Conservation (phyloP, 768 basidiomycete genomes). For the Leccinum sublutescens region DNA sequence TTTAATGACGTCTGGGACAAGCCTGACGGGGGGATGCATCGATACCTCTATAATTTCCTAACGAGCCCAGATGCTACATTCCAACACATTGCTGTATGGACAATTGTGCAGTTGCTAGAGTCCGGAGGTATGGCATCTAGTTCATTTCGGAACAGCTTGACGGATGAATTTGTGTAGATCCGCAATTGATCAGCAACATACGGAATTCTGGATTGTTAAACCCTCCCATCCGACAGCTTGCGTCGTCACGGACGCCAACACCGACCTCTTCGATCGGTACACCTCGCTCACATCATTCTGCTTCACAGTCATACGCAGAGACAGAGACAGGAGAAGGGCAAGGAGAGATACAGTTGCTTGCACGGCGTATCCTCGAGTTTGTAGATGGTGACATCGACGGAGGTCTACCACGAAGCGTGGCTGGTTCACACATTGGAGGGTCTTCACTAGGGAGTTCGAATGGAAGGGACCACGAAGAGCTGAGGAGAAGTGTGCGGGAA, state of each 20-base stretch:
- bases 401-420: slow-evolving; percentile 55
- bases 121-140: slow-evolving; percentile 65
- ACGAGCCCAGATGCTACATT: slow-evolving; percentile 94
- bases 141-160: background rate
- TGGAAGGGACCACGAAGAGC: slow-evolving; percentile 70
- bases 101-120: slow-evolving; percentile 94
- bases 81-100: slow-evolving; percentile 99
- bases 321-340: slow-evolving; percentile 86
- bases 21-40: slow-evolving; percentile 96
- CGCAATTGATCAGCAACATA: slow-evolving; percentile 87
- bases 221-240: slow-evolving; percentile 83
- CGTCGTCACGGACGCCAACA: slow-evolving; percentile 66
- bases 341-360: slow-evolving; percentile 86
- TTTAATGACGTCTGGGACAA: slow-evolving; percentile 99
- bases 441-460: slow-evolving; percentile 63
- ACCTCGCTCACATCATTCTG: slow-evolving; percentile 67
- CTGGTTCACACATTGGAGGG: slow-evolving; percentile 66
- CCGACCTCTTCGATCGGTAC: slow-evolving; percentile 74
- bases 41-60: slow-evolving; percentile 91
- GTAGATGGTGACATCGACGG: slow-evolving; percentile 73
- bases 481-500: slow-evolving; percentile 78
- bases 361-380: slow-evolving; percentile 82
- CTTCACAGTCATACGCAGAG: slow-evolving; percentile 71
- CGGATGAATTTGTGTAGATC: slow-evolving; percentile 49
- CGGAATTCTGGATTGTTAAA: slow-evolving; percentile 78